Percentiles rank a stretch among this genome's conserved stretches.
Conservation (phyloP, 192 early-diverging fungal species). For the Diversispora epigaea region DNA sequence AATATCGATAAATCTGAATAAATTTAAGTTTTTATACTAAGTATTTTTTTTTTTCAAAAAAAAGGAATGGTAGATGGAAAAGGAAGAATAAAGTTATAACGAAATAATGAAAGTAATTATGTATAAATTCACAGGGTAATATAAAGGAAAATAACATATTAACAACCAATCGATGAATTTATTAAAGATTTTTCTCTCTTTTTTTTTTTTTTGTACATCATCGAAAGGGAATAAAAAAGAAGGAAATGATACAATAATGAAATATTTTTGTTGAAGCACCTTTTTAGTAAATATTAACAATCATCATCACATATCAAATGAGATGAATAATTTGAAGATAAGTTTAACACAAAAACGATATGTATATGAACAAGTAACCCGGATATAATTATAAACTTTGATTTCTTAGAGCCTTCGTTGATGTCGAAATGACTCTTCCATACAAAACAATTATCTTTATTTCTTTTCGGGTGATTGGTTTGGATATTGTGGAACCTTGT, state of each 20-base stretch:
- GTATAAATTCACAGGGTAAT: neutral
- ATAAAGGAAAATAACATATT: neutral
- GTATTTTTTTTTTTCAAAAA: no score
- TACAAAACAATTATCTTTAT: neutral
- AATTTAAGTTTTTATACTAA: no score
- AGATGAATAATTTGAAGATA: neutral
- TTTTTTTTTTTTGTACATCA: neutral
- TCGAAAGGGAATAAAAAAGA: neutral
- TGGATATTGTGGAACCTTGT: conserved; percentile 14
- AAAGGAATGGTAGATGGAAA: no score
- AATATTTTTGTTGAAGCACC: neutral
- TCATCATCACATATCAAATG: neutral
- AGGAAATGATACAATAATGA: neutral
- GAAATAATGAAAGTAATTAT: no score
- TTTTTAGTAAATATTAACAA: neutral
- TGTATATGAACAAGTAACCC: no score
- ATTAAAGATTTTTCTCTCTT: neutral
- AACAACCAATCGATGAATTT: conserved; percentile 17
- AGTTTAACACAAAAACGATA: neutral
- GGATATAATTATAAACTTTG: no score
- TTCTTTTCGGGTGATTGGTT: conserved; percentile 12
- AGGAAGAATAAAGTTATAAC: no score
- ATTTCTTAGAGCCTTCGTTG: no score
- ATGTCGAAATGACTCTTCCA: no score
- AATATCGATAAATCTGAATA: no score